Evolutionary conservation across 2,329 filamentous ascomycete species (phyloP), one percentile per base, ranked within the genome.

Genomic region (Fusarium sambucinum): DNA sequence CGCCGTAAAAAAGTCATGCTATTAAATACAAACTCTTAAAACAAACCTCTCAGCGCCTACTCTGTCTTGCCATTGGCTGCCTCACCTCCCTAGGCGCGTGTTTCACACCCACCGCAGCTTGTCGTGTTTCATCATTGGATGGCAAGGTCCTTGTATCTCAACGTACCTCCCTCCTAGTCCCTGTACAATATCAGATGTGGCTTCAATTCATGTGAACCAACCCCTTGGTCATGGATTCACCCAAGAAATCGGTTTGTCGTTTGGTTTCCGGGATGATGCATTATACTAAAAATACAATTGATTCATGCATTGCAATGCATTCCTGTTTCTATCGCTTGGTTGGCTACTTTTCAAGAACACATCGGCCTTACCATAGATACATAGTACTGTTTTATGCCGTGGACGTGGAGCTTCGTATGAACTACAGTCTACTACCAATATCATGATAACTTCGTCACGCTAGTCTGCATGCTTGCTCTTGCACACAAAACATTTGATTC

Each of bases 21-120:
- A n/a, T 40, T 45, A 16, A n/a, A 33, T 42, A 17, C 41, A 21
- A 35, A 33, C 27, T 63, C 59, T 59, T 59, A 64, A 64, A 64
- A 64, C 51, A 58, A 41, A 60, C 59, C 55, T 57, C 68, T 58
- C 69, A 69, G 76, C 75, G 74, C 76, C 70, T 77, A 77, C 65
- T 63, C 54, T 62, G n/a, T 13, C 46, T 53, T 51, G 52, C 55
- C 40, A 77, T 77, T 77, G 76, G 76, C 53, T 61, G 38, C 50
- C 29, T 53, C 55, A 50, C 47, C 59, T 60, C 46, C 41, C 59
- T 53, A 42, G 61, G 63, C 69, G 73, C 71, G 69, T 68, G 72
- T 74, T 74, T 74, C 73, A 74, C 71, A 65, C 71, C 69, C 64
- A 59, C 62, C 71, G 64, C 50, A 51, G 46, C 65, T 33, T 55